Evolutionary conservation across 768 basidiomycete species (phyloP), one percentile per base, ranked within the genome.

Genomic region (Dioszegia crocea): DNA sequence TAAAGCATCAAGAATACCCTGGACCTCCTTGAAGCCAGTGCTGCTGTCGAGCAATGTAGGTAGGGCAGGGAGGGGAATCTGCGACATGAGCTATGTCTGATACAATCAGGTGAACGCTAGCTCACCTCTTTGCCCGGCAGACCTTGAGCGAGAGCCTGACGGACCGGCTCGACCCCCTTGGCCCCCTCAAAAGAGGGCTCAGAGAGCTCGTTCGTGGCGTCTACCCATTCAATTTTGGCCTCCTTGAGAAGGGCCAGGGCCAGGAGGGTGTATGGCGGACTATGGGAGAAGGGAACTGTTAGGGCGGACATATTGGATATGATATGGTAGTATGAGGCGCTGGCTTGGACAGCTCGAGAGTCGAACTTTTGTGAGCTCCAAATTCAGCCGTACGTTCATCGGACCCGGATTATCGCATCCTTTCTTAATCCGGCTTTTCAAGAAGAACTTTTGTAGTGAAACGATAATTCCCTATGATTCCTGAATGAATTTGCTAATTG

Each of bases 1-100:
- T n/a, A 99, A 80, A 24, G 84, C 83, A 74, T 93, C 85, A 40
- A 97, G 71, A 55, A 84, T 81, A 16, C 83, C 76, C 17, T 86
- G 60, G n/a, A 74, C 62, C 49, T 73, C 68, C 43, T 61, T 58
- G 63, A 74, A 76, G 8, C 69, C 47, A 14, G 64, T 69, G 23
- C 62, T 65, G 9, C 66, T 40, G 11, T 67, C 69, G 54, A 76
- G 64, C 12, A 68, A 43, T 3, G 68, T 68, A 0, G 73, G 73
- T 6, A 73, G 56, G 9, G 66, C 60, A 23, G 75, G 73, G 17
- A 76, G 61, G 10, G 73, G 66, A 23, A 62, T 66, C 75, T 76
- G 48, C 12, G 9, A 5, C 9, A 26, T 56, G 12, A 56, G 41
- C 54, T 56, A 29, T 29, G 14, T 19, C 12, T 24, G n/a, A n/a